Evolutionary conservation across 352 stramenopile species (phyloP).

Genomic region (Globisporangium nagaii): DNA sequence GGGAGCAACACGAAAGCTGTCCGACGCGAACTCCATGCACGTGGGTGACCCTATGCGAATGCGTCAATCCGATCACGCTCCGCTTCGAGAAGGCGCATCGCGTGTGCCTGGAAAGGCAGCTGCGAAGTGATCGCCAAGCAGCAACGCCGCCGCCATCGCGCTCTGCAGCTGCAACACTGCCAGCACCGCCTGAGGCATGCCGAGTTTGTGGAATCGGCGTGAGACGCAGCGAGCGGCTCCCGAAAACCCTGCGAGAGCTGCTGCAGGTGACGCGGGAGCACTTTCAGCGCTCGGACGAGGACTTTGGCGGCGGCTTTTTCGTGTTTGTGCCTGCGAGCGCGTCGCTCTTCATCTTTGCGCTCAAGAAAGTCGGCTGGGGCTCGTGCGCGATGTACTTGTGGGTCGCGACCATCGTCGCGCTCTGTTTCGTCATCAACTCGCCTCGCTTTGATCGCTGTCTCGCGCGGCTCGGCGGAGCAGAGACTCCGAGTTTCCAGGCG

Average conservation of each 20-base stretch:
- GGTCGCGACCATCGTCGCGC: conserved; percentile 23
- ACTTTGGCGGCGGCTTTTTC: conserved; percentile 41
- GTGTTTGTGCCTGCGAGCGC: conserved; percentile 32
- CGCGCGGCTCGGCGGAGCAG: conserved; percentile 24
- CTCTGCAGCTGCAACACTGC: not conserved
- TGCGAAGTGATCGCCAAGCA: not conserved
- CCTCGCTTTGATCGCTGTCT: conserved; percentile 30
- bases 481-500: conserved; percentile 22
- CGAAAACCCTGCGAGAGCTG: conserved; percentile 22
- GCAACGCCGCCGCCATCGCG: no score
- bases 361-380: conserved; percentile 27
- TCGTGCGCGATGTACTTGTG: conserved; percentile 30
- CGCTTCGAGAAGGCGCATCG: conserved; percentile 23
- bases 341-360: conserved; percentile 21
- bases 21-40: conserved; percentile 23
- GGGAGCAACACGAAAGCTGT: conserved; percentile 27
- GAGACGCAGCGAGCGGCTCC: conserved; percentile 12
- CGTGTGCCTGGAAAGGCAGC: conserved; percentile 20
- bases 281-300: conserved; percentile 17
- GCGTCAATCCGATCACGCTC: conserved; percentile 23
- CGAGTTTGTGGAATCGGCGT: conserved; percentile 10
- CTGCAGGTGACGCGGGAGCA: conserved; percentile 26
- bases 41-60: conserved; percentile 40
- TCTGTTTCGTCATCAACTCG: conserved; percentile 46
- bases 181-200: not conserved